phyloP scores from a whole-genome alignment of 306 rosid species.

The Rosa chinensis region DNA sequence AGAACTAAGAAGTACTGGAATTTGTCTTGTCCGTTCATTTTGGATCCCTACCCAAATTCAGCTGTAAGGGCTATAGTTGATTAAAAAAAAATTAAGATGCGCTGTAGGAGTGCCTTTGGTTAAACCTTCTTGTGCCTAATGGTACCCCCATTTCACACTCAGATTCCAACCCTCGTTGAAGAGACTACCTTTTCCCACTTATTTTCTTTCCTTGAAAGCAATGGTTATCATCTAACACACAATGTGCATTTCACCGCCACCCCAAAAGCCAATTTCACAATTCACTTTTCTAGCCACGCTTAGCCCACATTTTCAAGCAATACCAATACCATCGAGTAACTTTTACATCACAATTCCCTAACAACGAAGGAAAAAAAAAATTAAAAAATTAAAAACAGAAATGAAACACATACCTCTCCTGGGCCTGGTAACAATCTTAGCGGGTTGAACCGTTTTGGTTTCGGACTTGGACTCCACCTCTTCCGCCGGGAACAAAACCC shows the following conservation, averaged over 20 bases:
- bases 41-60: background rate
- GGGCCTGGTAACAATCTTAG: slow-evolving; percentile 55
- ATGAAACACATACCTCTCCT: slow-evolving; percentile 65
- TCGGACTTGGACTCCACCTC: slow-evolving; percentile 43
- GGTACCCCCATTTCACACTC: slow-evolving; percentile 4
- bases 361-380: background rate
- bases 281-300: slow-evolving; percentile 23
- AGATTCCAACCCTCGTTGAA: slow-evolving; percentile 24
- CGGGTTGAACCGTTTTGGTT: slow-evolving; percentile 48
- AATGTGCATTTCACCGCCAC: background rate
- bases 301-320: slow-evolving; percentile 30
- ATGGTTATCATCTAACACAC: slow-evolving; percentile 7
- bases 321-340: slow-evolving; percentile 15
- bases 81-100: background rate
- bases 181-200: slow-evolving; percentile 7
- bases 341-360: slow-evolving; percentile 15
- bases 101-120: background rate
- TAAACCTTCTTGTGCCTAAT: background rate
- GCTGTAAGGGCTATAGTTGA: background rate
- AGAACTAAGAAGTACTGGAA: background rate
- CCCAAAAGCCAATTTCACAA: slow-evolving; percentile 3
- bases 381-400: background rate
- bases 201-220: slow-evolving; percentile 23
- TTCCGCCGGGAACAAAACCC: slow-evolving; percentile 66
- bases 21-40: background rate